Evolutionary conservation across 2,329 filamentous ascomycete genomes (phyloP).

Genomic region (Penicillium sp.): DNA sequence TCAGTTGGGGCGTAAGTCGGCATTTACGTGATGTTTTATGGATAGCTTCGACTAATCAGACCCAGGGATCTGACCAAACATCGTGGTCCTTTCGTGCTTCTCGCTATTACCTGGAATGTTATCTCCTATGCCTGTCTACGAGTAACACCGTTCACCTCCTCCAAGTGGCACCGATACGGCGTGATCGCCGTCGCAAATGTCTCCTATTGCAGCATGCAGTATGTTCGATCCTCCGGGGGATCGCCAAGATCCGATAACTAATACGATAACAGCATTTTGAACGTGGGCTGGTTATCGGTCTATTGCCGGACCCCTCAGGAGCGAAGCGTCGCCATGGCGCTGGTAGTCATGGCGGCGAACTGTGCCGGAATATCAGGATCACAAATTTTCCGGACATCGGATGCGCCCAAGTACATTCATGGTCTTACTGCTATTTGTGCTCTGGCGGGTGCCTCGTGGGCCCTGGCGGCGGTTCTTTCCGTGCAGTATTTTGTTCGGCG

Average conservation of each 20-base stretch:
- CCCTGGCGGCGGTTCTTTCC: constrained; percentile 17
- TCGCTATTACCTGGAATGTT: constrained; percentile 42
- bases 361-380: constrained; percentile 63
- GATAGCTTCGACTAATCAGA: constrained; percentile 4
- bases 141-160: constrained; percentile 24
- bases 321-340: constrained; percentile 61
- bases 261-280: constrained; percentile 42
- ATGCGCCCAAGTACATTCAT: constrained; percentile 27
- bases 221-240: constrained; percentile 11
- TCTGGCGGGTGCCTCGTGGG: constrained; percentile 31
- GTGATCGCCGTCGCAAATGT: constrained; percentile 33
- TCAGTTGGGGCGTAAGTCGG: constrained; percentile 29
- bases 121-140: constrained; percentile 42
- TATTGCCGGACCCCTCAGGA: constrained; percentile 59
- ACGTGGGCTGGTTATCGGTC: constrained; percentile 63
- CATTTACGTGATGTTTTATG: not conserved
- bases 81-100: constrained; percentile 39
- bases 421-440: constrained; percentile 31
- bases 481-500: constrained; percentile 28
- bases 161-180: constrained; percentile 34
- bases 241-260: not conserved
- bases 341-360: constrained; percentile 63
- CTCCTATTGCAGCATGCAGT: constrained; percentile 42
- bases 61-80: constrained; percentile 35
- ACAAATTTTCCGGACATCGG: constrained; percentile 55